Evolutionary conservation across 768 basidiomycete genomes (phyloP).

Genomic region (Russula sp.): DNA sequence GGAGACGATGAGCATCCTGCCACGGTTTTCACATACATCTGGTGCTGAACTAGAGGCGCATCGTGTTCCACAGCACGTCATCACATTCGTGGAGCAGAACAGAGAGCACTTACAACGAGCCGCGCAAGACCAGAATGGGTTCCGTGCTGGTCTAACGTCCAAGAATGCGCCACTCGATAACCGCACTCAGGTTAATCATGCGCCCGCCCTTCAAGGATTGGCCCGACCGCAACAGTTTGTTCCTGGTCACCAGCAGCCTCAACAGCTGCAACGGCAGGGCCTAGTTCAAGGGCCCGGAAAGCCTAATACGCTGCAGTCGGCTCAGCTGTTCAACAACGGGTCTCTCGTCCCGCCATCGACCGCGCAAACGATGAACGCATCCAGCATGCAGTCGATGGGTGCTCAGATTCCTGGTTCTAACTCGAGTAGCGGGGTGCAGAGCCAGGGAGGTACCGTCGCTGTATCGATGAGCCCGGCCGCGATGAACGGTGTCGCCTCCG

Average conservation of each 20-base stretch:
- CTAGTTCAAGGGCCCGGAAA: constrained; percentile 6
- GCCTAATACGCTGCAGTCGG: neutral
- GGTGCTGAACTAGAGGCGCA: constrained; percentile 22
- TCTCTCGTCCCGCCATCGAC: constrained; percentile 5
- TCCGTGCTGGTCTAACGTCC: constrained; percentile 19
- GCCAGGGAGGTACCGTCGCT: constrained; percentile 13
- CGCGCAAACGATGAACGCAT: constrained; percentile 10
- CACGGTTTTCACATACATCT: constrained; percentile 27
- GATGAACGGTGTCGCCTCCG: neutral
- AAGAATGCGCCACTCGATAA: constrained; percentile 17
- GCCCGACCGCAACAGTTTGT: constrained; percentile 10
- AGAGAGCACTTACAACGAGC: constrained; percentile 22
- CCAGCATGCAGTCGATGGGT: constrained; percentile 10
- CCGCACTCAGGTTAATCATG: constrained; percentile 18
- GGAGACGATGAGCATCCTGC: constrained; percentile 21
- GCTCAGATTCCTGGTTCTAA: constrained; percentile 1
- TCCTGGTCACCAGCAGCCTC: constrained; percentile 6
- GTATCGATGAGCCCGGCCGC: constrained; percentile 10
- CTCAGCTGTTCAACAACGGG: constrained; percentile 6
- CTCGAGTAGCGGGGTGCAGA: constrained; percentile 8
- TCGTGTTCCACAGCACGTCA: constrained; percentile 15
- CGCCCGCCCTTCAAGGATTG: constrained; percentile 1
- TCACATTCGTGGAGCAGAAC: constrained; percentile 23
- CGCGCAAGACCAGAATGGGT: constrained; percentile 25
- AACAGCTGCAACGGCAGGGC: constrained; percentile 8